Conservation (phyloP, 1,139 yeast species). For the Scheffersomyces titani region DNA sequence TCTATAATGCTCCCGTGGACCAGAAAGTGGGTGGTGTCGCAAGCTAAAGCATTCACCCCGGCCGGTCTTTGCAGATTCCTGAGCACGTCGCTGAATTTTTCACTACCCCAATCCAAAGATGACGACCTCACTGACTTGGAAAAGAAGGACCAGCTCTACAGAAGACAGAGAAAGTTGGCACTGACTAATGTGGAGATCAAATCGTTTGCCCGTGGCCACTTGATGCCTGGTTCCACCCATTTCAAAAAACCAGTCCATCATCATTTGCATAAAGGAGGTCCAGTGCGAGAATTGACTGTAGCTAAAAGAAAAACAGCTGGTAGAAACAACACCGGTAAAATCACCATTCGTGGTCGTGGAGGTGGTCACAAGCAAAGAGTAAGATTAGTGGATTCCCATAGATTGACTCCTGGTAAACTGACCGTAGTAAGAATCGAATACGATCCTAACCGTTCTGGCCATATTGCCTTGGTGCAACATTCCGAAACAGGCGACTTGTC, state of each 20-base stretch:
- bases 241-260: slow-evolving; percentile 85
- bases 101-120: slow-evolving; percentile 11
- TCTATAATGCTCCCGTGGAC: slow-evolving; percentile 14
- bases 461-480: slow-evolving; percentile 82
- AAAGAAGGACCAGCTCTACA: slow-evolving; percentile 70
- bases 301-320: slow-evolving; percentile 80
- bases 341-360: slow-evolving; percentile 93
- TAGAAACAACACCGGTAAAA: slow-evolving; percentile 84
- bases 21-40: slow-evolving; percentile 9
- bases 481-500: slow-evolving; percentile 61
- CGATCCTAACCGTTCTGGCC: slow-evolving; percentile 94
- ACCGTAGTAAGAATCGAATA: slow-evolving; percentile 87
- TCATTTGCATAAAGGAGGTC: slow-evolving; percentile 83
- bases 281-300: slow-evolving; percentile 72
- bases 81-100: no score
- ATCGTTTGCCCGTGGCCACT: slow-evolving; percentile 66
- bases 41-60: neutral
- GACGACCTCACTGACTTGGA: slow-evolving; percentile 69
- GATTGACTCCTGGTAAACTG: slow-evolving; percentile 71
- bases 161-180: slow-evolving; percentile 72
- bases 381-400: slow-evolving; percentile 75
- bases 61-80: no score
- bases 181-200: slow-evolving; percentile 72
- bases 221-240: slow-evolving; percentile 89
- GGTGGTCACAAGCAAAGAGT: slow-evolving; percentile 94